Conservation (phyloP, 1,284 basidiomycete genomes). For the Microbotryum saponariae region DNA sequence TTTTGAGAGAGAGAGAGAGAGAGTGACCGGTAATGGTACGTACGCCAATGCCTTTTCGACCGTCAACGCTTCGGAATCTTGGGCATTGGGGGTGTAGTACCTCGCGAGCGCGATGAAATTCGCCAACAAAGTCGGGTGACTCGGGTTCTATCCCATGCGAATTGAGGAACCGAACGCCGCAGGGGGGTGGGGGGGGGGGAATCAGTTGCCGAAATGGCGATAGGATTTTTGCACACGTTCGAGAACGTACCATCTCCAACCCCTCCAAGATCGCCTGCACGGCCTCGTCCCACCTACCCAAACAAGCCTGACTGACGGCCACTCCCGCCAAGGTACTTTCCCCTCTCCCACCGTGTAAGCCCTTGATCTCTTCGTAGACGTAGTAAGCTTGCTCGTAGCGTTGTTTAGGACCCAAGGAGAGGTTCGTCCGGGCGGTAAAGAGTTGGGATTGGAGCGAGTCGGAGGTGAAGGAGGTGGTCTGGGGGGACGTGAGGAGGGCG, state of each 20-base stretch:
- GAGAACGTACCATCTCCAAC: constrained; percentile 53
- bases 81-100: neutral
- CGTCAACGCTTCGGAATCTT: neutral
- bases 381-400: constrained; percentile 60
- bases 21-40: neutral
- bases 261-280: constrained; percentile 78
- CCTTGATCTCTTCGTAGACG: constrained; percentile 86
- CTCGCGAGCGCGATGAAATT: constrained; percentile 25
- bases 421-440: constrained; percentile 77
- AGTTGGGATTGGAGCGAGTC: constrained; percentile 81
- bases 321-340: constrained; percentile 68
- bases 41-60: constrained; percentile 14
- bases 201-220: neutral
- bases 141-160: constrained; percentile 21
- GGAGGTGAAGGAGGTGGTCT: constrained; percentile 17
- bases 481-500: constrained; percentile 20
- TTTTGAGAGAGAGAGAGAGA: no score
- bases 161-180: neutral
- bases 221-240: neutral
- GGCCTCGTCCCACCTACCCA: constrained; percentile 71
- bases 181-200: neutral
- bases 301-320: constrained; percentile 70
- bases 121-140: constrained; percentile 31
- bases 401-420: constrained; percentile 61
- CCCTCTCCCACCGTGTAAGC: constrained; percentile 67